Conservation (phyloP, 2,329 filamentous ascomycete genomes). For the Aureobasidium pullulans region DNA sequence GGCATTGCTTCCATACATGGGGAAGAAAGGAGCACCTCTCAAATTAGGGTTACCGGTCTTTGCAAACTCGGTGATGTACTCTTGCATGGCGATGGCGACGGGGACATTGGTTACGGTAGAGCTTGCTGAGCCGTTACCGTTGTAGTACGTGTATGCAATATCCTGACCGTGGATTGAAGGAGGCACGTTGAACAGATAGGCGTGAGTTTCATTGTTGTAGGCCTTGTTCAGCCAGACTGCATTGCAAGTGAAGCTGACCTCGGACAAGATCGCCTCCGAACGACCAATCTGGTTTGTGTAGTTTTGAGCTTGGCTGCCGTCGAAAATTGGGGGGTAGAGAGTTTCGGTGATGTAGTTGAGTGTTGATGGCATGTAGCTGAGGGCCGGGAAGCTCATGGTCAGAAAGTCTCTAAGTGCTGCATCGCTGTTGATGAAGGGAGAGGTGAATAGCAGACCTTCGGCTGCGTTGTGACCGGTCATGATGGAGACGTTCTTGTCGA, state of each 20-base stretch:
- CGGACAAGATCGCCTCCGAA: constrained; percentile 34
- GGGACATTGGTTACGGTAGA: constrained; percentile 17
- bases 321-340: constrained; percentile 45
- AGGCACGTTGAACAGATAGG: constrained; percentile 47
- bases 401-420: constrained; percentile 25
- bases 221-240: constrained; percentile 44
- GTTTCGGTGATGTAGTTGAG: constrained; percentile 36
- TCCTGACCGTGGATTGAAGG: constrained; percentile 49
- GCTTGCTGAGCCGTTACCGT: constrained; percentile 23
- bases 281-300: constrained; percentile 42
- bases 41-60: constrained; percentile 32
- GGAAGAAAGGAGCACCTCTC: constrained; percentile 36
- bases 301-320: constrained; percentile 33
- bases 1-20: constrained; percentile 39
- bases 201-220: constrained; percentile 40
- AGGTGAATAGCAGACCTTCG: constrained; percentile 40
- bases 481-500: constrained; percentile 37
- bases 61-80: constrained; percentile 40
- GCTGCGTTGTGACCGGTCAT: constrained; percentile 40
- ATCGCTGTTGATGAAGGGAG: constrained; percentile 29
- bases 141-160: constrained; percentile 47
- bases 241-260: constrained; percentile 44
- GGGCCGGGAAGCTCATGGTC: constrained; percentile 22
- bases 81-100: constrained; percentile 37
- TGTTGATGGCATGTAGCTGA: constrained; percentile 22